Base-by-base conservation (phyloP, 2,329 filamentous ascomycete species). In the Monilinia polystroma region DNA sequence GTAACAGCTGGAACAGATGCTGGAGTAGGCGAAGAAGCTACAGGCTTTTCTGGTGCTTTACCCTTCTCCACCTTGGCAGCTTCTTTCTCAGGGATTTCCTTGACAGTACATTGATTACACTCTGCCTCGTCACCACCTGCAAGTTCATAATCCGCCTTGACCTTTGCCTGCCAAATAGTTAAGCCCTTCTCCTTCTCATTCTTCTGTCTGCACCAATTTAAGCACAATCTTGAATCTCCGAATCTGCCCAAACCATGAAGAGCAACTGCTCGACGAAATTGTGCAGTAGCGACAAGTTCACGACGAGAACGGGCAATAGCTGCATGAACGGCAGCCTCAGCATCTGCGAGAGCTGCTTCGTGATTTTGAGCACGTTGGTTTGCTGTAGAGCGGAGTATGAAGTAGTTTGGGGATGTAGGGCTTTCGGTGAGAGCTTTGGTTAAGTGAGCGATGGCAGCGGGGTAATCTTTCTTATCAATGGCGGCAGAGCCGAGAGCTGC, bases 371-470 rank as follows among this genome's bases (percentile, higher is more conserved):
- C 81, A 68, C 90, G 85, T 60, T 91, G 84, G 75, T 93, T 89
- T 51, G 92, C 92, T 53, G 88, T 92, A 5, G 92, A 90, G 26
- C 94, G 91, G 71, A 90, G 87, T 70, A 95, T 86, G 69, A 94
- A 89, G 85, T 95, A 97, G 56, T 85, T 79, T 1, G 92, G 91
- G 1, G 92, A 92, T 59, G 85, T 80, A 1, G 92, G 90, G 3
- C 91, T 82, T 68, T 86, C 49, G 4, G 54, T 79, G 45, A 96
- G 81, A 8, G 91, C 92, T 51, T 81, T 78, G 10, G 89, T 90
- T 70, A 90, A 89, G 72, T 88, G 84, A 47, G 81, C 77, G 72
- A 97, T 85, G 55, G 91, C 93, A 57, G 83, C 81, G 6, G 83
- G 79, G 77, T 87, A 94, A 68, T 93, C 83, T 62, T 83, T 84